A percentile compares a stretch with the other conserved stretches of the same genome.
phyloP scores from a whole-genome alignment of 768 basidiomycete genomes.

The Pleurotus ostreatus region DNA sequence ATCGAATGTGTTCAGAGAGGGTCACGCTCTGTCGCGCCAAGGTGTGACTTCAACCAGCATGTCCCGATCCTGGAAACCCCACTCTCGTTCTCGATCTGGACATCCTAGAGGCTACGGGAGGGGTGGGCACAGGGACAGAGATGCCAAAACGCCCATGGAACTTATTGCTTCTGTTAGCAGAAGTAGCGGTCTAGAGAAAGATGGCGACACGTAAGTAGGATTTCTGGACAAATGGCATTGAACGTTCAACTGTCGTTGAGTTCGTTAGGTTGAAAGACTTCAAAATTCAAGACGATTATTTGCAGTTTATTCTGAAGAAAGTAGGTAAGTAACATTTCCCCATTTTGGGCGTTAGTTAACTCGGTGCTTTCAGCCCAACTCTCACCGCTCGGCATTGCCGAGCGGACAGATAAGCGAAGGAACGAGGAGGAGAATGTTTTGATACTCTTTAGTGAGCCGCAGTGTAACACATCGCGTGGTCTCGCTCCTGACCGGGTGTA shows the following conservation, averaged over 20 bases:
- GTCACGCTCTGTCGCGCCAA: no score
- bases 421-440: conserved; percentile 66
- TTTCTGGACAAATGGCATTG: not conserved
- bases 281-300: conserved; percentile 63
- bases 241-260: conserved; percentile 20
- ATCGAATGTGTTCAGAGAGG: no score
- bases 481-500: not conserved
- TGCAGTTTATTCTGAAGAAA: conserved; percentile 60
- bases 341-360: conserved; percentile 34
- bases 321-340: conserved; percentile 26
- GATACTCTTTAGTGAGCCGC: conserved; percentile 64
- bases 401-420: conserved; percentile 31
- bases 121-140: not conserved
- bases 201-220: conserved; percentile 65
- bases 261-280: conserved; percentile 54
- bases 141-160: conserved; percentile 40
- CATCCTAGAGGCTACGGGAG: not conserved
- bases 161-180: conserved; percentile 70
- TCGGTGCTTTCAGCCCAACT: conserved; percentile 38
- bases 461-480: no score
- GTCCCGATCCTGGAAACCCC: no score
- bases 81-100: not conserved
- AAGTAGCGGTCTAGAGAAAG: conserved; percentile 70
- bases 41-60: no score
- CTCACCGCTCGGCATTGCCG: conserved; percentile 23